Evolutionary conservation across 2,329 filamentous ascomycete genomes (phyloP), one percentile per base, ranked within the genome.

Genomic region (Meredithiella fracta): DNA sequence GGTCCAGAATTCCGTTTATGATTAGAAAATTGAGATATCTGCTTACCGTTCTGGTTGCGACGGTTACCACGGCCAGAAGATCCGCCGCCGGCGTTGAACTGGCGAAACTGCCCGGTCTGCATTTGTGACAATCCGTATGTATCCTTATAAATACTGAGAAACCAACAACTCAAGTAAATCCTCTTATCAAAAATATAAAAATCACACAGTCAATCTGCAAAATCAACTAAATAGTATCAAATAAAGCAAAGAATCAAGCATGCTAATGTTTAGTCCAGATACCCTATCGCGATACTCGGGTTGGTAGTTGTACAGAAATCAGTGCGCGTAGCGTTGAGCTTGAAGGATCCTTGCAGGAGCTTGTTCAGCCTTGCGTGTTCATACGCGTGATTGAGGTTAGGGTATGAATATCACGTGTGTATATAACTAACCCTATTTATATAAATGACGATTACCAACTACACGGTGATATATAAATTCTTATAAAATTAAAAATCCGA

Each of bases 41-140:
- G 11, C 55, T 50, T 53, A 58, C 57, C 53, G 42, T 58, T 58
- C 40, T 58, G 56, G 26, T 44, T 50, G 22, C 56, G 56, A 31
- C 55, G 55, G 17, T 53, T 47, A 11, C 57, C 42, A 14, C 57
- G 53, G 9, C 49, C 47, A 26, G 37, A 25, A 9, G 53, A 20
- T 4, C 47, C 51, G 34, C 47, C 51, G 34, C 53, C 57, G 49
- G 57, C 57, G 34, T 53, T 58, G 53, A 58, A 58, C 42, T 58
- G 57, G 26, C 57, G 57, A 42, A 58, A 58, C 40, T 58, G 57
- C 37, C 57, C 57, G 38, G 47, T 49, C 17, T 58, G 57, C 57
- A 58, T 58, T n/a, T 14, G 23, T 42, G 53, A 53, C 23, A 29
- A 25, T 11, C 11, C 11, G 11, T 25, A n/a, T 25, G 40, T 17